Conservation (phyloP, 139 green algal species). For the Chlamydomonas sp. region DNA sequence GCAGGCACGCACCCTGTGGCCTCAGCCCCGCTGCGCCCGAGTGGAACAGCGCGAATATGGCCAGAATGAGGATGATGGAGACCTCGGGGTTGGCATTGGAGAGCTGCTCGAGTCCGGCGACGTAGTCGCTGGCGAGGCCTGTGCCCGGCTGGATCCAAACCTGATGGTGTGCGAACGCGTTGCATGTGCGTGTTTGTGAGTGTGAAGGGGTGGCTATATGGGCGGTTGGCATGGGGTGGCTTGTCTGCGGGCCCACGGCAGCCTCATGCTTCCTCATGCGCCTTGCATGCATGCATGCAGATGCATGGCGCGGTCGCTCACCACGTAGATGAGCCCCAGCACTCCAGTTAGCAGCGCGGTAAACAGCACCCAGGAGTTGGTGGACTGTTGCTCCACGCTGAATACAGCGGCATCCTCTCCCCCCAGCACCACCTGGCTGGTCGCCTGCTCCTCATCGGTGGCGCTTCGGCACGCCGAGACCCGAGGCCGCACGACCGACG, state of each 20-base stretch:
- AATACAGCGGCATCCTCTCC: constrained; percentile 91
- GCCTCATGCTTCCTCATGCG: not conserved
- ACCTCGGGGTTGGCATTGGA: constrained; percentile 47
- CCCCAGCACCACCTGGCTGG: not conserved
- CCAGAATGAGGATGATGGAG: constrained; percentile 75
- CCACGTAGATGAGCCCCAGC: constrained; percentile 68
- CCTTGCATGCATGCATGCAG: not conserved
- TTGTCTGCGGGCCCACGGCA: not conserved
- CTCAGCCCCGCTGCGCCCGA: constrained; percentile 81
- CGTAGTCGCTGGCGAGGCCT: constrained; percentile 64
- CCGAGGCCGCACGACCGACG: not conserved
- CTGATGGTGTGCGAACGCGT: constrained; percentile 26
- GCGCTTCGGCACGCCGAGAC: not conserved
- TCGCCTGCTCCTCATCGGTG: not conserved
- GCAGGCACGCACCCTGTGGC: constrained; percentile 55
- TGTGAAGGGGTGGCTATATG: not conserved
- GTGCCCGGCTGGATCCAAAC: constrained; percentile 70
- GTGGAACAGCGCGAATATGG: constrained; percentile 82
- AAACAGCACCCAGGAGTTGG: constrained; percentile 75
- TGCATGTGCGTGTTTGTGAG: not conserved
- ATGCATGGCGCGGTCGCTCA: constrained; percentile 22
- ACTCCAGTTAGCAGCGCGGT: constrained; percentile 65
- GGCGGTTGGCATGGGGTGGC: not conserved
- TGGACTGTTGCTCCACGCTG: constrained; percentile 57
- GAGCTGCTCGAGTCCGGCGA: constrained; percentile 42